A percentile compares a stretch with the other conserved stretches of the same genome.
Evolutionary conservation across 441 rosid species (phyloP).

Genomic region (Iberis amara): DNA sequence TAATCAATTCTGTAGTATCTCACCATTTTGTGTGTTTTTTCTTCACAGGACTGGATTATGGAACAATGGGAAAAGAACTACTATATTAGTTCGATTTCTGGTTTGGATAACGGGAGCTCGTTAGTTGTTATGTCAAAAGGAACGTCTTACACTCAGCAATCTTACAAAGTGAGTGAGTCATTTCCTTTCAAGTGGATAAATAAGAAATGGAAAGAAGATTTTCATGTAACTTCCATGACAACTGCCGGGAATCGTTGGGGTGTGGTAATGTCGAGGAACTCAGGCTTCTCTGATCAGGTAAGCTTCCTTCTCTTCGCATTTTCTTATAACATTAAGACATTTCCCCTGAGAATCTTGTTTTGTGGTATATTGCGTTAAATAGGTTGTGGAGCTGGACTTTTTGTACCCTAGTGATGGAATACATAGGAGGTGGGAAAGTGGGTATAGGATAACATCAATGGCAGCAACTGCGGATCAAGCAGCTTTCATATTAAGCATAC

Average conservation of each 20-base stretch:
- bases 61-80: slow-evolving; percentile 81
- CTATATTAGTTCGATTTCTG: slow-evolving; percentile 76
- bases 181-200: slow-evolving; percentile 85
- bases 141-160: slow-evolving; percentile 75
- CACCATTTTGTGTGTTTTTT: slow-evolving; percentile 15
- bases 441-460: slow-evolving; percentile 77
- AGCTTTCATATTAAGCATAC: slow-evolving; percentile 71
- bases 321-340: no score
- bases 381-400: slow-evolving; percentile 95
- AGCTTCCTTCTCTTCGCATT: not conserved
- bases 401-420: slow-evolving; percentile 82
- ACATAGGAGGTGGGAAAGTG: slow-evolving; percentile 72
- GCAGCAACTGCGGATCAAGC: slow-evolving; percentile 85
- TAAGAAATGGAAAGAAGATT: slow-evolving; percentile 86
- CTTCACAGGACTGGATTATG: slow-evolving; percentile 77
- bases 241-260: slow-evolving; percentile 83
- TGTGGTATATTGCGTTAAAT: no score
- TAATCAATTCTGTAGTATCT: slow-evolving; percentile 1
- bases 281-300: slow-evolving; percentile 76
- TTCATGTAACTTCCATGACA: slow-evolving; percentile 79
- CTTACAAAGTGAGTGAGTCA: slow-evolving; percentile 77
- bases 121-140: slow-evolving; percentile 82
- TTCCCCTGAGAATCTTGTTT: no score
- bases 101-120: slow-evolving; percentile 72
- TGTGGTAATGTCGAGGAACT: slow-evolving; percentile 78